Percentiles rank a stretch among this genome's conserved stretches.
These are phyloP conservation scores for Saccharomycodes ludwigii DNA, from an alignment of 805 yeast species.

Conservation along the genomic window DNA sequence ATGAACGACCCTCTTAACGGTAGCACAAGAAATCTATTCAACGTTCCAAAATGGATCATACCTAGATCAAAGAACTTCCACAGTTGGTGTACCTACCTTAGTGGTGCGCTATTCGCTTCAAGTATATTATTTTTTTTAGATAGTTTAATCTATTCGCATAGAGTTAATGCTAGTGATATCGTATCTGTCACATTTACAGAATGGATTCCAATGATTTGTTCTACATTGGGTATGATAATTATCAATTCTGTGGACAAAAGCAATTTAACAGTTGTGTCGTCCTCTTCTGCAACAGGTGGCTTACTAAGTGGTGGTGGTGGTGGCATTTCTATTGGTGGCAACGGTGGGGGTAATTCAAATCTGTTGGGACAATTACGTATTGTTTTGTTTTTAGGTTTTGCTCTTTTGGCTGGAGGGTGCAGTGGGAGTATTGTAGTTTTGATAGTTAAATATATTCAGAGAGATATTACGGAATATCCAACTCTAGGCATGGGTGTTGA, in stretches of 20 bases:
- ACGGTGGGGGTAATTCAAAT: conserved; percentile 21
- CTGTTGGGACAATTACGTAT: conserved; percentile 80
- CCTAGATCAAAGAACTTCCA: too few species aligned
- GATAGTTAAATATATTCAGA: conserved; percentile 70
- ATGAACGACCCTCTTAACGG: too few species aligned
- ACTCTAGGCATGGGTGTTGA: conserved; percentile 90
- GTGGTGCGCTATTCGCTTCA: conserved; percentile 67
- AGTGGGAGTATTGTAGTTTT: conserved; percentile 87
- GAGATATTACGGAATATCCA: conserved; percentile 64
- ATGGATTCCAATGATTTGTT: conserved; percentile 89
- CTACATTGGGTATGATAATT: conserved; percentile 80
- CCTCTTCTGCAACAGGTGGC: conserved; percentile 19
- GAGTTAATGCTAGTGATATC: conserved; percentile 62
- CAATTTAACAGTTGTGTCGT: conserved; percentile 24
- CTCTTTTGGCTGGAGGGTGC: conserved; percentile 84
- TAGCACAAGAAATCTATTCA: too few species aligned
- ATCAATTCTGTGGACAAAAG: conserved; percentile 35
- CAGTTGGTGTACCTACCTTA: too few species aligned
- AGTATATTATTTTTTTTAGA: conserved; percentile 89
- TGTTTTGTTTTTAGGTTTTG: conserved; percentile 82
- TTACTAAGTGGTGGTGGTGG: conserved; percentile 27
- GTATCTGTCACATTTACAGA: conserved; percentile 87
- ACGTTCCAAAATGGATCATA: too few species aligned
- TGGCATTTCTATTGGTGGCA: conserved; percentile 12
- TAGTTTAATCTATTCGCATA: conserved; percentile 75